These are phyloP conservation scores for Haplosporangium gracile DNA, from an alignment of 192 early-diverging fungal species.

Conservation along the genomic window DNA sequence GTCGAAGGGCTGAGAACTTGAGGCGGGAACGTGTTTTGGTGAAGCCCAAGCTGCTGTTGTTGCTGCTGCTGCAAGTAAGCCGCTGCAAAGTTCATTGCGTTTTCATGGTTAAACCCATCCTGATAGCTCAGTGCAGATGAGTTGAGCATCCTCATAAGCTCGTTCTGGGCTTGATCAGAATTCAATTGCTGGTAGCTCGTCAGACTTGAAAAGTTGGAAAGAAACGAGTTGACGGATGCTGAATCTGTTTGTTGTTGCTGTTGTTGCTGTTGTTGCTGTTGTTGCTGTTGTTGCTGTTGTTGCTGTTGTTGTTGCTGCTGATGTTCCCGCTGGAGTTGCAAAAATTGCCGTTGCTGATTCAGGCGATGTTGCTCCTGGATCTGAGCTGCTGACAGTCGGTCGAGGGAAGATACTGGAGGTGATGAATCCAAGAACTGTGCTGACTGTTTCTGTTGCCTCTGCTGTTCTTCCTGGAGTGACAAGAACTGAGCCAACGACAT, in stretches of 20 bases:
- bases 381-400: slow-evolving; percentile 33
- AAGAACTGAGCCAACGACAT: slow-evolving; percentile 39
- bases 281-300: slow-evolving; percentile 15
- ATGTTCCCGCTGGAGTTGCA: slow-evolving; percentile 26
- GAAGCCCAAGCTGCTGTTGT: slow-evolving; percentile 13
- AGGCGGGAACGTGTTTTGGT: background rate
- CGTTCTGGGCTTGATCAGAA: slow-evolving; percentile 44
- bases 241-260: background rate
- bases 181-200: slow-evolving; percentile 51
- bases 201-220: slow-evolving; percentile 43
- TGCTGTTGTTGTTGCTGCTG: slow-evolving; percentile 20
- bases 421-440: slow-evolving; percentile 1
- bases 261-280: slow-evolving; percentile 19
- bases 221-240: slow-evolving; percentile 1
- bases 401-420: slow-evolving; percentile 14
- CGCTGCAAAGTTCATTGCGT: slow-evolving; percentile 34
- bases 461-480: slow-evolving; percentile 32
- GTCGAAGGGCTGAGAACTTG: background rate
- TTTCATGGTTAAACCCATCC: slow-evolving; percentile 49
- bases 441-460: slow-evolving; percentile 25
- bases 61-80: slow-evolving; percentile 41
- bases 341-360: slow-evolving; percentile 46
- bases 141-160: slow-evolving; percentile 51
- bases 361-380: slow-evolving; percentile 51
- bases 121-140: slow-evolving; percentile 39